phyloP scores from a whole-genome alignment of 345 rosid genomes.

The Nasturtium officinale region DNA sequence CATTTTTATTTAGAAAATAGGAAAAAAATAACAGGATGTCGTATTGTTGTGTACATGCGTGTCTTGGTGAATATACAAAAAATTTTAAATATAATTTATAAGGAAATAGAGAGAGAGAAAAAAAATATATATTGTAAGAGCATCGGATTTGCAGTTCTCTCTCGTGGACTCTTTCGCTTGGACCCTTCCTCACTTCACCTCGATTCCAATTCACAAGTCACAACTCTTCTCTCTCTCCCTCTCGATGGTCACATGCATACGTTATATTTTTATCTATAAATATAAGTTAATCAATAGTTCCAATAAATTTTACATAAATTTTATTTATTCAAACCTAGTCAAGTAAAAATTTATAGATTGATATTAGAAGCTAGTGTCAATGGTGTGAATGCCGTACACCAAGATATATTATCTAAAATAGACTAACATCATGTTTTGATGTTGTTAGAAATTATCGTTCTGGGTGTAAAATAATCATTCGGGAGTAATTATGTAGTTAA shows the following conservation, averaged over 20 bases:
- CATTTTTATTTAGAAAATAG: background rate
- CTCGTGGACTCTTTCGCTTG: slow-evolving; percentile 57
- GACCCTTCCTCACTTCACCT: slow-evolving; percentile 50
- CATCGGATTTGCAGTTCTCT: slow-evolving; percentile 58
- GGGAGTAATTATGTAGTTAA: background rate
- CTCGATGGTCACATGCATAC: slow-evolving; percentile 32
- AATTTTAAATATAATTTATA: background rate
- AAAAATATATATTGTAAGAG: slow-evolving; percentile 35
- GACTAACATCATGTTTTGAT: background rate
- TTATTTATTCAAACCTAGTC: background rate
- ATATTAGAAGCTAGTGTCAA: background rate
- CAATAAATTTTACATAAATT: background rate
- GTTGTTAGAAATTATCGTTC: background rate
- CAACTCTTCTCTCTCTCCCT: slow-evolving; percentile 19
- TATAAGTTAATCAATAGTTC: background rate
- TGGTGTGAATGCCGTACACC: background rate
- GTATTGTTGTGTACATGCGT: slow-evolving; percentile 2
- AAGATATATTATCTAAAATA: background rate
- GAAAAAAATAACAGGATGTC: background rate
- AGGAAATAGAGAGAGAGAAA: background rate
- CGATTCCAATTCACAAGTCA: slow-evolving; percentile 28
- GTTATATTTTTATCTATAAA: background rate
- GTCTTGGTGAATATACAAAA: background rate
- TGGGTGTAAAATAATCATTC: slow-evolving; percentile 1
- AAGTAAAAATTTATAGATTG: background rate